Percentiles rank a stretch among this genome's conserved stretches.
These are phyloP conservation scores for Erythrobasidium yunnanense DNA, from an alignment of 768 basidiomycete genomes.

Conservation along the genomic window DNA sequence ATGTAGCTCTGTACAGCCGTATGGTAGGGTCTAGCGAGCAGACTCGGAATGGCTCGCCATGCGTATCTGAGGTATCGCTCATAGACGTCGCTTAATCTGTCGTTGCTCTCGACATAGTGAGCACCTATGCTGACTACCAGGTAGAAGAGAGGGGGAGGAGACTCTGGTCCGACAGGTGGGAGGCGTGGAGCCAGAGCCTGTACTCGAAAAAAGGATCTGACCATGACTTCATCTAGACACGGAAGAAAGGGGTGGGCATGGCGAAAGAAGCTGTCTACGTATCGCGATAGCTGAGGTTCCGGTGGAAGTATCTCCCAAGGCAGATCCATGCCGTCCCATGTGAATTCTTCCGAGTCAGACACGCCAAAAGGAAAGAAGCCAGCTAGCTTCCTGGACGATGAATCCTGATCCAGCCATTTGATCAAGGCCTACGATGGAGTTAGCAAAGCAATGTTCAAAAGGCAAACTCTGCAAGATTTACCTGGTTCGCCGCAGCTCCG, in stretches of 20 bases:
- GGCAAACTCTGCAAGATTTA: no score
- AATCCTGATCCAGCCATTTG: background rate
- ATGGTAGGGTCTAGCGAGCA: background rate
- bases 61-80: background rate
- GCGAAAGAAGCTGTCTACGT: background rate
- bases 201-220: background rate
- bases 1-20: background rate
- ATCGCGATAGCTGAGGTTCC: background rate
- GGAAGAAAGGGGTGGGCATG: background rate
- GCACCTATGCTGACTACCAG: background rate
- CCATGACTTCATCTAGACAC: background rate
- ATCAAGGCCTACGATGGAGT: no score
- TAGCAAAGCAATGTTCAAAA: no score
- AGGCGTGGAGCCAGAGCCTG: background rate
- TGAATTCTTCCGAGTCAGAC: background rate
- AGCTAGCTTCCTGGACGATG: background rate
- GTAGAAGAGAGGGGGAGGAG: background rate
- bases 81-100: background rate
- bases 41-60: background rate
- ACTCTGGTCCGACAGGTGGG: background rate
- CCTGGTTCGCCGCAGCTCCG: background rate
- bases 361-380: background rate
- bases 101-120: background rate
- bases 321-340: background rate
- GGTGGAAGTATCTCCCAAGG: background rate